Evolutionary conservation across 768 basidiomycete species (phyloP).

Genomic region (Lentinula edodes): DNA sequence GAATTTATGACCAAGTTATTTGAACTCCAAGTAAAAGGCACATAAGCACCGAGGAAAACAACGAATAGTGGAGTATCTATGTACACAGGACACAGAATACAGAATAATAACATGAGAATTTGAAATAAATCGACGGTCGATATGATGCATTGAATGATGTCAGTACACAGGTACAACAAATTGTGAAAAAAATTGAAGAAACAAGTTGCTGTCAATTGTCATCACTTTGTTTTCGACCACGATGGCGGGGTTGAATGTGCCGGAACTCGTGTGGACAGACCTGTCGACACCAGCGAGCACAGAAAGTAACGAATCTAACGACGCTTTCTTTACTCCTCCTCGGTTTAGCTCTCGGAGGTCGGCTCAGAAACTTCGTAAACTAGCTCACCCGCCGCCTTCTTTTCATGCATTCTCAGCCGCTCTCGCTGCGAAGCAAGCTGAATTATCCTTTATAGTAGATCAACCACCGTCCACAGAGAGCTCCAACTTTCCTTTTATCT

Average conservation of each 20-base stretch:
- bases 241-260: not conserved
- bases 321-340: not conserved
- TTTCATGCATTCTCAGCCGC: not conserved
- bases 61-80: too few species aligned
- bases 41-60: not conserved
- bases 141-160: not conserved
- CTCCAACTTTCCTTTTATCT: conserved; percentile 1
- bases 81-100: too few species aligned
- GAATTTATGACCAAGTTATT: not conserved
- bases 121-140: not conserved
- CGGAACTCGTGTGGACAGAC: not conserved
- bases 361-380: not conserved
- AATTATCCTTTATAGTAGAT: not conserved
- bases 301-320: not conserved
- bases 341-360: not conserved
- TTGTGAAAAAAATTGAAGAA: too few species aligned
- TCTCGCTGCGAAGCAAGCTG: not conserved
- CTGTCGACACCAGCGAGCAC: not conserved
- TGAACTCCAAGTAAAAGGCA: not conserved
- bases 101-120: too few species aligned
- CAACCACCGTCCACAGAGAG: not conserved
- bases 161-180: not conserved
- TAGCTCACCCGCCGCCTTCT: conserved; percentile 2
- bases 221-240: not conserved
- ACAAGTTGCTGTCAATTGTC: not conserved